Base-by-base conservation (phyloP, 2,329 filamentous ascomycete species). In the Colletotrichum spaethianum region DNA sequence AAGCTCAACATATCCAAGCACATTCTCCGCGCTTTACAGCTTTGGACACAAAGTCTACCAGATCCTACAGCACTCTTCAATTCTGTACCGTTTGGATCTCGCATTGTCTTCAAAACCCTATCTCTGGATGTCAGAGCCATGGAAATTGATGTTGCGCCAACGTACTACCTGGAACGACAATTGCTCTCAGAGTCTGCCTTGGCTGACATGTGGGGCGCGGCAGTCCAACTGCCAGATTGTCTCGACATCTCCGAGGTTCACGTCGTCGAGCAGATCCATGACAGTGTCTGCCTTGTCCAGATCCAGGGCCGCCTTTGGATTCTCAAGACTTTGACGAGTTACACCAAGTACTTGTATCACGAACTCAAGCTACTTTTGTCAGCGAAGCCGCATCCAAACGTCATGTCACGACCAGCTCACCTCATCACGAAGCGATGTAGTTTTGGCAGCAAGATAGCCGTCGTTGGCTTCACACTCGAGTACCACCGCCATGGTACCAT, bases 341-440 rank as follows among this genome's bases (percentile, higher is more conserved):
- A 85, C 74, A 84, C 87, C 72, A 90, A 90, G 76, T 91, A 88
- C 75, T 81, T 92, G 46, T 91, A 91, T 76, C 88, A 91, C 75
- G 90, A 92, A 78, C 82, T 92, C 23, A 86, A 86, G 65, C 84
- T 86, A 31, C 84, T 92, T 2, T 85, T 91, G 64, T 83, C 79
- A 36, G 83, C 90, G 56, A 80, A 84, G 36, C 82, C 85, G 3
- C 89, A 92, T 75, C 81, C 82, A 2, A 87, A 89, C 77, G 80
- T 91, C 68, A 85, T 91, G 60, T 79, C 83, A 31, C 80, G 81
- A 11, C 90, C 90, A 12, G 79, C 82, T 9, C 86, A 90, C 70
- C 78, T 92, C 36, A 82, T 91, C 53, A 89, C 84, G 31, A 91
- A 91, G 76, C 82, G 79, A 64, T 87, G 86, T 76, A 82, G 82